phyloP scores from a whole-genome alignment of 441 rosid species.

The Rhodomyrtus psidioides region DNA sequence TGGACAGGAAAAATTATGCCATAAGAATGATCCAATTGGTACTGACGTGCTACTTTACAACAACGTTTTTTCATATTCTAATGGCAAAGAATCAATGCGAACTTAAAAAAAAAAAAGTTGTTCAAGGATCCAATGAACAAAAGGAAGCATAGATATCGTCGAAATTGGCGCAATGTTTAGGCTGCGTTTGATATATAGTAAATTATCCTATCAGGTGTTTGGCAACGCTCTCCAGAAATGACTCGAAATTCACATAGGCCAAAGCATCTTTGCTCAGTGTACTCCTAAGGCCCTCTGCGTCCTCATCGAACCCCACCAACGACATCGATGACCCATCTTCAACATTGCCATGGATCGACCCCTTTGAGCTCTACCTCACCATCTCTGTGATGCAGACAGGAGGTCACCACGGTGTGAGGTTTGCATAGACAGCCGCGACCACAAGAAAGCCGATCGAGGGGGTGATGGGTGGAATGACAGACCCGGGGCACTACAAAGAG shows the following conservation, averaged over 20 bases:
- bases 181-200: neutral
- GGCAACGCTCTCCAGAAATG: neutral
- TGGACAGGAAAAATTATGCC: no score
- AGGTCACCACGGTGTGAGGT: neutral
- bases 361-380: neutral
- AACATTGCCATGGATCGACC: neutral
- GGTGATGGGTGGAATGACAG: neutral
- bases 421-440: neutral
- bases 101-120: neutral
- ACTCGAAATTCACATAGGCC: neutral
- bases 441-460: neutral
- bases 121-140: neutral
- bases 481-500: neutral
- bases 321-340: neutral
- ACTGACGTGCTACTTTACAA: neutral
- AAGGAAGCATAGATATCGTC: fast-evolving
- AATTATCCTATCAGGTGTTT: neutral
- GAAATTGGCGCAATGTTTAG: neutral
- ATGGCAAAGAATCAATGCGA: neutral
- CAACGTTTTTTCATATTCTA: no score
- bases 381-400: neutral
- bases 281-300: neutral
- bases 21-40: neutral
- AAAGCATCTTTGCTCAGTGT: neutral
- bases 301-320: neutral